These are phyloP conservation scores for Pyracantha coccinea DNA, from an alignment of 331 rosid genomes.

Conservation along the genomic window DNA sequence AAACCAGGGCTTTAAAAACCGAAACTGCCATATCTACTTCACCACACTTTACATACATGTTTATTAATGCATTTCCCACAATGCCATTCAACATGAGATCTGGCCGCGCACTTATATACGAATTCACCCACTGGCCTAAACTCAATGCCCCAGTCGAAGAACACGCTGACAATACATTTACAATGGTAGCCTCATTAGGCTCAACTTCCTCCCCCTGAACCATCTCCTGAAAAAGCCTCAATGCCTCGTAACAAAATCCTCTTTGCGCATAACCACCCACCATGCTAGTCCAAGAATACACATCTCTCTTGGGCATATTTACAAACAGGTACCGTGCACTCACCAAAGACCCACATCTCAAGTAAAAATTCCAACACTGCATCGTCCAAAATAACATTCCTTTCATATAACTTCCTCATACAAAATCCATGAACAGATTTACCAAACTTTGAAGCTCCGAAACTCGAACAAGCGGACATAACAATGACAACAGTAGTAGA, in stretches of 20 bases:
- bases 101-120: constrained; percentile 27
- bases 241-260: constrained; percentile 55
- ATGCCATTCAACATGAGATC: constrained; percentile 35
- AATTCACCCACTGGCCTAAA: constrained; percentile 72
- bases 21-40: constrained; percentile 36
- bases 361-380: constrained; percentile 48
- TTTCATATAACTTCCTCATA: constrained; percentile 28
- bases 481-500: constrained; percentile 53
- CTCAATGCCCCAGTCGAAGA: constrained; percentile 52
- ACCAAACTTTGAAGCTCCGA: constrained; percentile 39
- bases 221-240: constrained; percentile 45
- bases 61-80: constrained; percentile 68
- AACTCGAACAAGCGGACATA: constrained; percentile 51
- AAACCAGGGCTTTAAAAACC: constrained; percentile 30
- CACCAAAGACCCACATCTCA: constrained; percentile 43
- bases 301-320: constrained; percentile 50
- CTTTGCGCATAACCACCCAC: constrained; percentile 65
- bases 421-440: constrained; percentile 54
- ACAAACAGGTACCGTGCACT: constrained; percentile 47
- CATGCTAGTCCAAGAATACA: constrained; percentile 70
- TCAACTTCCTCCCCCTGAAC: constrained; percentile 28
- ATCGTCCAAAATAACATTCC: constrained; percentile 38
- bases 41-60: constrained; percentile 76
- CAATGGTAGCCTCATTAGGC: constrained; percentile 67
- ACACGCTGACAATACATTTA: constrained; percentile 56